Conservation (phyloP, 2,329 filamentous ascomycete species). For the Colletotrichum musicola region DNA sequence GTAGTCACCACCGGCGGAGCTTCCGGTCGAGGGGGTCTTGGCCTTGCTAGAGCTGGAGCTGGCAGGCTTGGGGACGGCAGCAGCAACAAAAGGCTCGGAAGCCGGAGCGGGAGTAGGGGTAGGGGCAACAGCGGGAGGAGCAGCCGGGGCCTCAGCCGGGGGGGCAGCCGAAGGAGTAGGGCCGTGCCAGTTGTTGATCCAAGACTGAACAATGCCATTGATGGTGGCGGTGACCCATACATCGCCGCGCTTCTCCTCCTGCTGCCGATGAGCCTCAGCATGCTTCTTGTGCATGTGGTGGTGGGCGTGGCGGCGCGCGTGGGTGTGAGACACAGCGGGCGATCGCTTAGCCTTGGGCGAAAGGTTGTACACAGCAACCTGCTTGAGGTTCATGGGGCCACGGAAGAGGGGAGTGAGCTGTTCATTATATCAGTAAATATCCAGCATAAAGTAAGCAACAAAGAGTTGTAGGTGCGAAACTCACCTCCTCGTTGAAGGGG, state of each 20-base stretch:
- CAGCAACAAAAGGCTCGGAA: conserved; percentile 28
- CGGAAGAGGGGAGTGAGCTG: conserved; percentile 80
- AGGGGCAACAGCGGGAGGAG: conserved; percentile 33
- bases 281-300: conserved; percentile 64
- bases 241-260: conserved; percentile 62
- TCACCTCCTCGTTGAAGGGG: conserved; percentile 78
- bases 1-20: conserved; percentile 49
- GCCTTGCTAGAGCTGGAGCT: conserved; percentile 35
- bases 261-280: conserved; percentile 47
- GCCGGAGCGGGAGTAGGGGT: conserved; percentile 35
- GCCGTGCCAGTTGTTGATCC: conserved; percentile 68
- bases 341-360: conserved; percentile 49
- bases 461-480: conserved; percentile 43
- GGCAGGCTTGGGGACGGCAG: conserved; percentile 29
- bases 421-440: conserved; percentile 27
- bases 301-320: conserved; percentile 54
- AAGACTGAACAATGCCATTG: conserved; percentile 67
- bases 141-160: conserved; percentile 33
- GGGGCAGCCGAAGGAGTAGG: conserved; percentile 39
- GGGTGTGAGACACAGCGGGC: conserved; percentile 43
- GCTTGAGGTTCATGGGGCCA: conserved; percentile 75
- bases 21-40: conserved; percentile 20
- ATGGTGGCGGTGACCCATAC: conserved; percentile 67
- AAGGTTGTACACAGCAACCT: conserved; percentile 78
- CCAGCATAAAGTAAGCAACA: neutral